Conservation (phyloP, 2,329 filamentous ascomycete species). For the Colletotrichum sublineola region DNA sequence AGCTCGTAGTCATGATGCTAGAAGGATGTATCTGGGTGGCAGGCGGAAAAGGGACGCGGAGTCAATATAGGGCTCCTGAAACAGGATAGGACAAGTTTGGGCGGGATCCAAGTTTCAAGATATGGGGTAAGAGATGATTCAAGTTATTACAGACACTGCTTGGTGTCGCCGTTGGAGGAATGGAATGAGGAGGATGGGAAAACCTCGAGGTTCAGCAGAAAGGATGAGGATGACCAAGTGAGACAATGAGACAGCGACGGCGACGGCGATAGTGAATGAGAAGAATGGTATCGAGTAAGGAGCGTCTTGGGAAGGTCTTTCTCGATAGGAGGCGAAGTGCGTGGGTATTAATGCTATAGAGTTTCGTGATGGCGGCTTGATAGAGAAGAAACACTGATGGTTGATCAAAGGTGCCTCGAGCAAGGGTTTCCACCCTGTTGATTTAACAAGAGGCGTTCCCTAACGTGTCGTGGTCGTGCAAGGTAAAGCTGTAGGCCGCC, state of each 20-base stretch:
- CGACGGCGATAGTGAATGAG: neutral
- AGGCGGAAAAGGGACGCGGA: neutral
- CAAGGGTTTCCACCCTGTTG: conserved; percentile 35
- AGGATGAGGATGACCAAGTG: neutral
- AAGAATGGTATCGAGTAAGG: conserved; percentile 19
- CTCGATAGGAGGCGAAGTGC: conserved; percentile 9
- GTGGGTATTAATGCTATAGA: conserved; percentile 32
- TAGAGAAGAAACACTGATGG: conserved; percentile 10
- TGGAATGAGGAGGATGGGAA: conserved; percentile 5
- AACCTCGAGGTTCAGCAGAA: conserved; percentile 8
- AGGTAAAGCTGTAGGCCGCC: conserved; percentile 26
- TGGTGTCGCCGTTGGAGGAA: conserved; percentile 14
- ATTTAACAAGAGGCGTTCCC: conserved; percentile 28
- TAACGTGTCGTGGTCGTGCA: conserved; percentile 25
- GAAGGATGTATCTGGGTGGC: neutral
- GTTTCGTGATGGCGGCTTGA: conserved; percentile 22
- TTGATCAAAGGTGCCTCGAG: conserved; percentile 18
- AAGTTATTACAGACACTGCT: conserved; percentile 13
- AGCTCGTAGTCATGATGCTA: conserved; percentile 25
- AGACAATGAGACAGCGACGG: neutral
- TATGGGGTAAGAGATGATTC: neutral
- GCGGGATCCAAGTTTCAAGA: conserved; percentile 26
- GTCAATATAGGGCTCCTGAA: conserved; percentile 22
- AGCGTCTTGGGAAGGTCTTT: neutral
- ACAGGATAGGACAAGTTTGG: conserved; percentile 28